A percentile compares a stretch with the other conserved stretches of the same genome.
Evolutionary conservation across 345 rosid genomes (phyloP).

Genomic region (Populus simonii): DNA sequence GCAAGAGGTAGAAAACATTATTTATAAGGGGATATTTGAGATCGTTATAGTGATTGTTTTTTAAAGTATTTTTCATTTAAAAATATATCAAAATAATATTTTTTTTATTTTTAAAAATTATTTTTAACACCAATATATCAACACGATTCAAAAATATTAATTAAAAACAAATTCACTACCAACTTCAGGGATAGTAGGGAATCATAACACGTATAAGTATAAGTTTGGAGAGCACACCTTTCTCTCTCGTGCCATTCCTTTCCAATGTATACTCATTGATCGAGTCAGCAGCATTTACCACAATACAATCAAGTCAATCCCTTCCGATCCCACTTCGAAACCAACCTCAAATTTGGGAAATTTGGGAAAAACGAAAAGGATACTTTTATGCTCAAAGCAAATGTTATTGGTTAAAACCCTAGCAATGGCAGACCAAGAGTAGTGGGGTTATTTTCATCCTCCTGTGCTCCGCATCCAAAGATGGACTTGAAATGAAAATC

Average conservation of each 20-base stretch:
- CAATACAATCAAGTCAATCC: constrained; percentile 19
- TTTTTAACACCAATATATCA: too few relatives aligned
- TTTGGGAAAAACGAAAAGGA: background rate
- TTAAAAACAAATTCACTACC: background rate
- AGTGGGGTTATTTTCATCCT: constrained; percentile 27
- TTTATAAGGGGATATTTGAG: too few relatives aligned
- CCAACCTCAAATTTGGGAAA: background rate
- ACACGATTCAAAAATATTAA: too few relatives aligned
- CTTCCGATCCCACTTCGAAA: constrained; percentile 3
- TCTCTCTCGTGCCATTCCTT: background rate
- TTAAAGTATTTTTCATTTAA: too few relatives aligned
- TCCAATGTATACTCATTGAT: background rate
- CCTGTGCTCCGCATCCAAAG: constrained; percentile 21
- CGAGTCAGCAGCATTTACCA: constrained; percentile 20
- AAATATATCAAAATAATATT: too few relatives aligned
- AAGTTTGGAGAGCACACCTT: constrained; percentile 1
- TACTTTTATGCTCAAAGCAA: background rate
- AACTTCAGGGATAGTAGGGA: background rate
- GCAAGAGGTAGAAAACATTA: background rate
- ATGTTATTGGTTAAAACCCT: background rate
- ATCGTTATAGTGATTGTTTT: too few relatives aligned
- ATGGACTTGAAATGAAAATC: constrained; percentile 7
- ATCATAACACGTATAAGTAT: background rate
- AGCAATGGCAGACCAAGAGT: constrained; percentile 45
- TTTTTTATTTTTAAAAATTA: too few relatives aligned